Conservation (phyloP, 1,284 basidiomycete genomes). For the Tranzscheliella williamsii region DNA sequence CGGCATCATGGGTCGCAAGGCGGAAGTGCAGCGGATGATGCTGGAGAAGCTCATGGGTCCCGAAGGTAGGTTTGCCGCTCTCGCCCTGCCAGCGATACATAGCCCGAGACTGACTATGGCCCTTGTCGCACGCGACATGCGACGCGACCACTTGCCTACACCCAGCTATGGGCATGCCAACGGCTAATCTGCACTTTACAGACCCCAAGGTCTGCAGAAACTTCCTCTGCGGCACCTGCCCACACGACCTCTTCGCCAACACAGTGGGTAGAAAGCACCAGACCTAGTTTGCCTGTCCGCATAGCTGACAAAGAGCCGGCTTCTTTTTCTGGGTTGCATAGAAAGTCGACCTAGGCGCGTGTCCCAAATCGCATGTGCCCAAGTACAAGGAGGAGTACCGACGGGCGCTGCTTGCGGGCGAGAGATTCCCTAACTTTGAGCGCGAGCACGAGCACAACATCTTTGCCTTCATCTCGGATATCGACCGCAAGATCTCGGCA, state of each 20-base stretch:
- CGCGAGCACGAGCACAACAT: constrained; percentile 83
- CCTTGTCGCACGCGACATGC: neutral
- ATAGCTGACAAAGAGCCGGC: too few relatives aligned
- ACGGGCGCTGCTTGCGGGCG: constrained; percentile 73
- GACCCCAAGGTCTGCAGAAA: constrained; percentile 99
- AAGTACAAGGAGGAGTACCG: constrained; percentile 89
- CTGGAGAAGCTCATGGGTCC: constrained; percentile 68
- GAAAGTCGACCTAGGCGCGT: constrained; percentile 99
- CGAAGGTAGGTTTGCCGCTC: constrained; percentile 18
- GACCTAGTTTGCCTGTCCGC: too few relatives aligned
- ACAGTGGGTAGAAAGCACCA: constrained; percentile 71
- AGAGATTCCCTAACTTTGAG: constrained; percentile 54
- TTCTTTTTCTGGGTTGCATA: constrained; percentile 63
- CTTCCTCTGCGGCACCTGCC: constrained; percentile 95
- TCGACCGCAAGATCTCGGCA: constrained; percentile 90
- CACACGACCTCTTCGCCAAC: constrained; percentile 96
- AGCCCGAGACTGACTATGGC: neutral
- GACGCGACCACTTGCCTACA: too few relatives aligned
- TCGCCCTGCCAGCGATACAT: neutral
- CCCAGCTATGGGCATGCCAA: constrained; percentile 55
- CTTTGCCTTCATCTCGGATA: constrained; percentile 93
- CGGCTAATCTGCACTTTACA: constrained; percentile 78
- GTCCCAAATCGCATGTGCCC: constrained; percentile 94
- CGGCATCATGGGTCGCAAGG: constrained; percentile 55
- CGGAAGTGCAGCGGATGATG: constrained; percentile 88